Evolutionary conservation across 2,329 filamentous ascomycete genomes (phyloP).

Genomic region (Colletotrichum shisoi): DNA sequence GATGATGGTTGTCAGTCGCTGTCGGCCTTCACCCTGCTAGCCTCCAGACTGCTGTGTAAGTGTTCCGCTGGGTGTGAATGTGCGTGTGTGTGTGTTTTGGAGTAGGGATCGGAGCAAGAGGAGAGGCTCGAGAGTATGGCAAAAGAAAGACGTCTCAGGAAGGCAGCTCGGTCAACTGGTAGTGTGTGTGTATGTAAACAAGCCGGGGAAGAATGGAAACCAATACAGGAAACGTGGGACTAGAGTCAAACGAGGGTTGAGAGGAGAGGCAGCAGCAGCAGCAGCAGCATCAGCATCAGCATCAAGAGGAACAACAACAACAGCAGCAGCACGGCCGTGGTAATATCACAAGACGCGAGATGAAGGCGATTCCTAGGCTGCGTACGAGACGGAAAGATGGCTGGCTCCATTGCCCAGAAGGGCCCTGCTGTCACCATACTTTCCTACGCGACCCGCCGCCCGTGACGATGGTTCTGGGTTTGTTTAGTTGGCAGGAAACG

Average conservation of each 20-base stretch:
- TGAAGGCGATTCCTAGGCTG: not conserved
- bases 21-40: not conserved
- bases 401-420: slow-evolving; percentile 6
- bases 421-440: not conserved
- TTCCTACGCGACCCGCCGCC: slow-evolving; percentile 1
- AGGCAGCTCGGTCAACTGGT: not conserved
- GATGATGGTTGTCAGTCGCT: not conserved
- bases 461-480: slow-evolving; percentile 1
- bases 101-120: not conserved
- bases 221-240: not conserved
- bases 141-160: too few species aligned
- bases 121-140: not conserved
- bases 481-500: not conserved
- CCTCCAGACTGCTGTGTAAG: not conserved
- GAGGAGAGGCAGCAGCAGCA: not conserved
- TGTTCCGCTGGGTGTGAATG: not conserved
- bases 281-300: not conserved
- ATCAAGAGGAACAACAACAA: not conserved
- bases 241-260: not conserved
- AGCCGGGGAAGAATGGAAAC: slow-evolving; percentile 15
- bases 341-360: not conserved
- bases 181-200: slow-evolving; percentile 22
- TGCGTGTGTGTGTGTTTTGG: too few species aligned
- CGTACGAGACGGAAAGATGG: slow-evolving; percentile 2
- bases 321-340: too few species aligned